A percentile compares a stretch with the other conserved stretches of the same genome.
Evolutionary conservation across 441 rosid genomes (phyloP).

Genomic region (Syzygium malaccense): DNA sequence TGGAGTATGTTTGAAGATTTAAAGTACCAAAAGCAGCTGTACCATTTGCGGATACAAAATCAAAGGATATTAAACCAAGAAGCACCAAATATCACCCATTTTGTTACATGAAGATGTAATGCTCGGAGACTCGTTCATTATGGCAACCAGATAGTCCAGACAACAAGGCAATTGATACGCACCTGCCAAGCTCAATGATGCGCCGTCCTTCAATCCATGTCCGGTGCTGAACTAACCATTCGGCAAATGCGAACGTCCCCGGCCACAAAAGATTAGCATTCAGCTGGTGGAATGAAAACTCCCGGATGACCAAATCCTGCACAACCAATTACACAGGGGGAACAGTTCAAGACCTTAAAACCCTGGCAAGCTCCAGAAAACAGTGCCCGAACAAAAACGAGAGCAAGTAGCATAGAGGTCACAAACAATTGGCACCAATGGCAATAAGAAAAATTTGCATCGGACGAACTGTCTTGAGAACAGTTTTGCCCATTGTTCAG

Average conservation of each 20-base stretch:
- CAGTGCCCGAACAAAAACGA: not conserved
- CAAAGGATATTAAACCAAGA: not conserved
- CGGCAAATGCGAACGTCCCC: conserved; percentile 84
- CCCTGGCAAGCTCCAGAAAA: not conserved
- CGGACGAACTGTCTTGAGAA: not conserved
- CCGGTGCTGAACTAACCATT: conserved; percentile 61
- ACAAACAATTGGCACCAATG: not conserved
- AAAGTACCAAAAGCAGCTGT: not conserved
- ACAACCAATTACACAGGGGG: not conserved
- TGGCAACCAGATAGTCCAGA: not conserved
- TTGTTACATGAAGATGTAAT: not conserved
- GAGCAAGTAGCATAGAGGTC: not conserved
- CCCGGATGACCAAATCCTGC: conserved; percentile 73
- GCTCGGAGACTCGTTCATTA: not conserved
- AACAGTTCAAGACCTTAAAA: not conserved
- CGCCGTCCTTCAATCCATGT: conserved; percentile 42
- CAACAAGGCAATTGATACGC: not conserved
- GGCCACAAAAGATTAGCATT: conserved; percentile 99
- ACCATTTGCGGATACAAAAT: not conserved
- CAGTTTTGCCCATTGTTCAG: not conserved
- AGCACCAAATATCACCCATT: not conserved
- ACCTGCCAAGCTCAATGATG: conserved; percentile 93
- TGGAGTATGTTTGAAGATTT: not conserved
- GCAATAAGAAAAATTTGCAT: not conserved
- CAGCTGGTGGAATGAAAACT: conserved; percentile 81